A percentile compares a stretch with the other conserved stretches of the same genome.
phyloP scores from a whole-genome alignment of 768 basidiomycete species.

The Dacryopinax spathularia region DNA sequence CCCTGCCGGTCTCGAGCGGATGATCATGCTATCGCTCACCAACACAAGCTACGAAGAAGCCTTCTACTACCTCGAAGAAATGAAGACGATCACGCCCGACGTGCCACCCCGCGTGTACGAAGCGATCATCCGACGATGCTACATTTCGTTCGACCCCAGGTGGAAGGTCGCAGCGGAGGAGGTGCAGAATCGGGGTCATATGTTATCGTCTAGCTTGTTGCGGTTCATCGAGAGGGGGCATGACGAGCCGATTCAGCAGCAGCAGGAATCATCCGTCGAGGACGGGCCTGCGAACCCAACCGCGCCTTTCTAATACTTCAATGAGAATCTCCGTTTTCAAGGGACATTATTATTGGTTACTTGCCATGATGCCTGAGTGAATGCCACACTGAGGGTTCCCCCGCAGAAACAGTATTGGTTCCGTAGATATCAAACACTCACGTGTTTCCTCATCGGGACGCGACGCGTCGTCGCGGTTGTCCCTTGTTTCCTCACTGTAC shows the following conservation, averaged over 20 bases:
- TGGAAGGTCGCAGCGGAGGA: constrained; percentile 54
- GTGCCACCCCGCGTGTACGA: constrained; percentile 36
- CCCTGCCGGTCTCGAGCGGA: constrained; percentile 45
- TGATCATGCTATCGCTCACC: constrained; percentile 56
- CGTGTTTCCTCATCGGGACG: background rate
- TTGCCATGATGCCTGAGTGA: no score
- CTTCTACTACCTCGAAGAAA: constrained; percentile 78
- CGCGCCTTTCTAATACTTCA: background rate
- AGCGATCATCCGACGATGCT: constrained; percentile 44
- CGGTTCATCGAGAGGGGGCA: constrained; percentile 21
- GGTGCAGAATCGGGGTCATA: constrained; percentile 49
- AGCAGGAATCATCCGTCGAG: background rate
- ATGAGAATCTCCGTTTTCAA: background rate
- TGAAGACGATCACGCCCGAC: constrained; percentile 54
- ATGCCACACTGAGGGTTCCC: no score
- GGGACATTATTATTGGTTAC: background rate
- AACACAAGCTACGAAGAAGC: constrained; percentile 69
- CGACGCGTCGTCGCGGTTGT: background rate
- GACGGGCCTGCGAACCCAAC: background rate
- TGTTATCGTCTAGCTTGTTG: constrained; percentile 22
- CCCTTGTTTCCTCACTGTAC: background rate
- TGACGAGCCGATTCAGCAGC: background rate
- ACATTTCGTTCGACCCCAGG: constrained; percentile 42
- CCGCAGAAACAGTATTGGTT: no score
- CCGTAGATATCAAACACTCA: background rate